These are phyloP conservation scores for Endogone sp. DNA, from an alignment of 192 early-diverging fungal species.

Conservation along the genomic window DNA sequence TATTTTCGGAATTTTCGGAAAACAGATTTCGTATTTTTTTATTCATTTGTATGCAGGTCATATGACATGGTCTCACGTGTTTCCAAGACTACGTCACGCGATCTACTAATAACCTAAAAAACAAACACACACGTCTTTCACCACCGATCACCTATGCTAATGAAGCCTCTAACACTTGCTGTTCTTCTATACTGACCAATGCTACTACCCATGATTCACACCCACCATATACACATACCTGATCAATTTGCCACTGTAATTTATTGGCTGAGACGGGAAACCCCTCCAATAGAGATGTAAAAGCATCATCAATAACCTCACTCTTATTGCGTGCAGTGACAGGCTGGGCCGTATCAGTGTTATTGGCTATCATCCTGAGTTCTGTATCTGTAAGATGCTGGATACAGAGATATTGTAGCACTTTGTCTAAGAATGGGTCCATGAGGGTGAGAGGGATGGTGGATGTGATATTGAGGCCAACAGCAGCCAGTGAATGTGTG, in stretches of 20 bases:
- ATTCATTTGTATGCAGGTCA: no score
- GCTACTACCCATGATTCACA: slow-evolving; percentile 27
- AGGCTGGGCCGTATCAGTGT: background rate
- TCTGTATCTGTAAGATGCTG: slow-evolving; percentile 23
- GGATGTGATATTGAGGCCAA: slow-evolving; percentile 8
- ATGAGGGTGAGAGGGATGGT: slow-evolving; percentile 21
- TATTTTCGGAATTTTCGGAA: no score
- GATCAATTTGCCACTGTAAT: background rate
- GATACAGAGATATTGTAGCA: slow-evolving; percentile 36
- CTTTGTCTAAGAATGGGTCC: slow-evolving; percentile 26
- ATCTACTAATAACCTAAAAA: no score
- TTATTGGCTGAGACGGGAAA: slow-evolving; percentile 3
- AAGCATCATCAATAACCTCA: slow-evolving; percentile 30
- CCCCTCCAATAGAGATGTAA: slow-evolving; percentile 15
- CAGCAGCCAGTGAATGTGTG: slow-evolving; percentile 16
- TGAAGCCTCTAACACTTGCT: slow-evolving; percentile 17
- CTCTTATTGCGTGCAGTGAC: slow-evolving; percentile 27
- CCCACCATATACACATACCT: slow-evolving; percentile 3
- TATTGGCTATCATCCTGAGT: slow-evolving; percentile 6
- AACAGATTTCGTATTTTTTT: no score
- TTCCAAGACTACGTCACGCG: no score
- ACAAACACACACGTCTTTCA: no score
- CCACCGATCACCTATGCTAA: slow-evolving; percentile 9
- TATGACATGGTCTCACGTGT: no score
- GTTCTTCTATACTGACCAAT: slow-evolving; percentile 28